Conservation (phyloP, 129 eudicot species). For the Saussurea involucrata region DNA sequence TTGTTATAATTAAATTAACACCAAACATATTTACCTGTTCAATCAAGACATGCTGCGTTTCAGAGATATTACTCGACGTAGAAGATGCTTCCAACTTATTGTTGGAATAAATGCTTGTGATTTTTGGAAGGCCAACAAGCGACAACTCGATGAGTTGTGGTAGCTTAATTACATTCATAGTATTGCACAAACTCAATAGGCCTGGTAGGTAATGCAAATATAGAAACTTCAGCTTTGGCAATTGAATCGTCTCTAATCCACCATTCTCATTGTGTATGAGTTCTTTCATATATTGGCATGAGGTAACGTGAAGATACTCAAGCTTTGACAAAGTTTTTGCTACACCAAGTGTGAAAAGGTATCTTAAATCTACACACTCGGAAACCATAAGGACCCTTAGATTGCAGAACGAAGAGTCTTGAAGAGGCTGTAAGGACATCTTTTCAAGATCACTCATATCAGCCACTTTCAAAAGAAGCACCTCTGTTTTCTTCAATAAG, state of each 20-base stretch:
- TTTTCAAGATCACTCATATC: not conserved
- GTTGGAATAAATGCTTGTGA: not conserved
- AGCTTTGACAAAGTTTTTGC: not conserved
- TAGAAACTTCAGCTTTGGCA: too few species aligned
- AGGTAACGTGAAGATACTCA: too few species aligned
- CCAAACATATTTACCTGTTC: not conserved
- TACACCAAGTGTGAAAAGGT: not conserved
- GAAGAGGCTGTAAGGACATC: not conserved
- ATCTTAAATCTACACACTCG: not conserved
- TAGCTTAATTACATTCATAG: not conserved
- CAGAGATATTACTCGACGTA: not conserved
- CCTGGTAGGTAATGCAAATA: not conserved
- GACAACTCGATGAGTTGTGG: not conserved
- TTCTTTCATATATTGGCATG: too few species aligned
- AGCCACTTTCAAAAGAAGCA: not conserved
- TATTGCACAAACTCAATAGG: not conserved
- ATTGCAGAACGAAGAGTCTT: not conserved
- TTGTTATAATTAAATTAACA: not conserved
- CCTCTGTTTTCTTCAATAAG: conserved; percentile 9
- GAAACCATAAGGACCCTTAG: not conserved
- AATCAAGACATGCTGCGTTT: not conserved
- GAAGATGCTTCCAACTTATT: not conserved
- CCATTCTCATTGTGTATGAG: too few species aligned
- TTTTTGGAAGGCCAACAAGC: not conserved
- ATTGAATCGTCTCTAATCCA: too few species aligned